phyloP scores from a whole-genome alignment of 2,329 filamentous ascomycete genomes.

The Remersonia thermophila region DNA sequence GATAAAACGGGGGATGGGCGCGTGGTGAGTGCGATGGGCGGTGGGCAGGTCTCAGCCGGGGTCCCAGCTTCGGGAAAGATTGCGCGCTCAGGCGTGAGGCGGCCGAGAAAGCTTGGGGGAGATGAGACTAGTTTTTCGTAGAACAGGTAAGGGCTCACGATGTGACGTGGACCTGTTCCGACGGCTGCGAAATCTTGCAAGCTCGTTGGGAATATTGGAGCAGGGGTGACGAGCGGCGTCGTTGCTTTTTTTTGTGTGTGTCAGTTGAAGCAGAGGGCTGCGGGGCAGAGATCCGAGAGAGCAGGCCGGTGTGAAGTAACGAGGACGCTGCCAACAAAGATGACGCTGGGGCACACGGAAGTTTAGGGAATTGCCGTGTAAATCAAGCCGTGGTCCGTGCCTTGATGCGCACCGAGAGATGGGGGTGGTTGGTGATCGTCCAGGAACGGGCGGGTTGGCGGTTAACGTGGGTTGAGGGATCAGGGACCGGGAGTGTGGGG shows the following conservation, averaged over 20 bases:
- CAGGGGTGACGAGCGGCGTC: too few relatives aligned
- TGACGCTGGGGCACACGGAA: constrained; percentile 16
- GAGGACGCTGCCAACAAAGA: constrained; percentile 12
- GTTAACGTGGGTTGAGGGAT: constrained; percentile 18
- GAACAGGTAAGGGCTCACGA: too few relatives aligned
- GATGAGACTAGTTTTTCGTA: too few relatives aligned
- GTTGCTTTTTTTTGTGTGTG: too few relatives aligned
- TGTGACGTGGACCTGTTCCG: too few relatives aligned
- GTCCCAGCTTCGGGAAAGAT: constrained; percentile 24
- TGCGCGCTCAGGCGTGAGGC: constrained; percentile 25
- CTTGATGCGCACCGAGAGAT: constrained; percentile 22
- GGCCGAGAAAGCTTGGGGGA: too few relatives aligned
- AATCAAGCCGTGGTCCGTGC: constrained; percentile 24
- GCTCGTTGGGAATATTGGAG: too few relatives aligned
- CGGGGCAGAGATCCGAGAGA: background rate
- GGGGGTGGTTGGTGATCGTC: constrained; percentile 6
- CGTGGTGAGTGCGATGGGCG: constrained; percentile 3
- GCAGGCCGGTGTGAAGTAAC: too few relatives aligned
- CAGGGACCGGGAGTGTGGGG: constrained; percentile 19
- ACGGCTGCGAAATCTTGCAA: too few relatives aligned
- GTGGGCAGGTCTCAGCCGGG: constrained; percentile 18
- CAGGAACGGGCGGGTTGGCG: constrained; percentile 21
- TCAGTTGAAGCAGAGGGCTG: background rate
- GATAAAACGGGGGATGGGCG: too few relatives aligned
- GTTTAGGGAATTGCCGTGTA: constrained; percentile 15